phyloP scores from a whole-genome alignment of 495 filamentous ascomycete genomes.

The Elaphomyces granulatus region DNA sequence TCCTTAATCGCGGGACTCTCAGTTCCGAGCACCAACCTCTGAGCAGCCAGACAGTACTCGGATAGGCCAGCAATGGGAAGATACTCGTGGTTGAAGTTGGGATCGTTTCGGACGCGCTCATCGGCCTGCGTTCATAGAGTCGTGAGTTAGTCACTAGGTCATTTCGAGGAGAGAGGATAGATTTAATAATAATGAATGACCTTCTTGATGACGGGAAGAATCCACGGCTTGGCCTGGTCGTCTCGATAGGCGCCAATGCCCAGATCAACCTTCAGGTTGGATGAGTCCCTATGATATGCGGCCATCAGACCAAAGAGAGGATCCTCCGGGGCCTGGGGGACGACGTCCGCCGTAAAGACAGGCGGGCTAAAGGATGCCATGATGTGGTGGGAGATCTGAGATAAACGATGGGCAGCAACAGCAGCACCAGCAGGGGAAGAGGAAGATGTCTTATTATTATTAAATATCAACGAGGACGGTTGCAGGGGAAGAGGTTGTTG shows the following conservation, averaged over 20 bases:
- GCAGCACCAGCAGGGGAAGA: constrained; percentile 2
- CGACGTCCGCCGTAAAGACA: constrained; percentile 60
- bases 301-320: constrained; percentile 88
- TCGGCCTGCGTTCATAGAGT: no score
- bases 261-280: constrained; percentile 82
- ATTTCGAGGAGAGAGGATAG: constrained; percentile 2
- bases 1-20: constrained; percentile 71
- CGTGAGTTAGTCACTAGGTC: constrained; percentile 4
- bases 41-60: constrained; percentile 72
- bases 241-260: constrained; percentile 96
- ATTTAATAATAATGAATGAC: no score
- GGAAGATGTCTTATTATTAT: no score
- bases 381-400: constrained; percentile 31
- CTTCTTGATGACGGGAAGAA: constrained; percentile 92
- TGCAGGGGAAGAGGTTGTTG: constrained; percentile 3
- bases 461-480: no score
- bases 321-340: constrained; percentile 88
- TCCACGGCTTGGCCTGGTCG: constrained; percentile 94
- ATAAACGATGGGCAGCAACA: constrained; percentile 24
- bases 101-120: constrained; percentile 71
- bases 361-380: constrained; percentile 36
- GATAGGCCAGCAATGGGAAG: constrained; percentile 85
- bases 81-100: constrained; percentile 92
- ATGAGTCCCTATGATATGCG: constrained; percentile 71
- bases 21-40: constrained; percentile 72